phyloP scores from a whole-genome alignment of 768 basidiomycete species.

The Suillus luteus region DNA sequence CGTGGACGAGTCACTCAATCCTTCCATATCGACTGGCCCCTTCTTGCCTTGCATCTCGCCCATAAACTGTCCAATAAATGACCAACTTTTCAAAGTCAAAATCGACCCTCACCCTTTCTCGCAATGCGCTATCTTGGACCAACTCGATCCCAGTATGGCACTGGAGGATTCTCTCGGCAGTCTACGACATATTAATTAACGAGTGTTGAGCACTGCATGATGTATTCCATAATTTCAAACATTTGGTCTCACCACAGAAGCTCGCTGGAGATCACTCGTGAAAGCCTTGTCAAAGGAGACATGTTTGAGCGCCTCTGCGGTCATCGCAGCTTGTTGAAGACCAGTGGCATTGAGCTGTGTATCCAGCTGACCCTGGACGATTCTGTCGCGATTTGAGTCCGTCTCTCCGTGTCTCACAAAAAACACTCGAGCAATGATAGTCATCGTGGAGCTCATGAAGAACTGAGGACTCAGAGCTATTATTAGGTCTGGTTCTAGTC shows the following conservation, averaged over 20 bases:
- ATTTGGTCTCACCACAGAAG: constrained; percentile 53
- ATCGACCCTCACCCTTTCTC: constrained; percentile 61
- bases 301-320: constrained; percentile 54
- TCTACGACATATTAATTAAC: constrained; percentile 42
- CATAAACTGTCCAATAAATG: constrained; percentile 46
- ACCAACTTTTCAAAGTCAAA: constrained; percentile 2
- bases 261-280: constrained; percentile 73
- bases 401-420: constrained; percentile 83
- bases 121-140: constrained; percentile 46
- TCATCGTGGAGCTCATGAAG: background rate
- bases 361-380: constrained; percentile 79
- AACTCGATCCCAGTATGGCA: constrained; percentile 49
- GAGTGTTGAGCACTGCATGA: background rate
- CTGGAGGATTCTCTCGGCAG: constrained; percentile 63
- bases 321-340: constrained; percentile 54
- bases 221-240: background rate
- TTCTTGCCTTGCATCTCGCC: constrained; percentile 60
- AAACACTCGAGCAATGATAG: constrained; percentile 50
- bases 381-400: constrained; percentile 57
- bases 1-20: constrained; percentile 21
- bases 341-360: constrained; percentile 66
- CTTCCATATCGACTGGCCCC: constrained; percentile 16
- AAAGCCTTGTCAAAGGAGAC: constrained; percentile 61
- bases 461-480: constrained; percentile 1
- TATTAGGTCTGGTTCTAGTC: background rate